Evolutionary conservation across 441 rosid genomes (phyloP), one percentile per base, ranked within the genome.

Genomic region (Populus trichocarpa): DNA sequence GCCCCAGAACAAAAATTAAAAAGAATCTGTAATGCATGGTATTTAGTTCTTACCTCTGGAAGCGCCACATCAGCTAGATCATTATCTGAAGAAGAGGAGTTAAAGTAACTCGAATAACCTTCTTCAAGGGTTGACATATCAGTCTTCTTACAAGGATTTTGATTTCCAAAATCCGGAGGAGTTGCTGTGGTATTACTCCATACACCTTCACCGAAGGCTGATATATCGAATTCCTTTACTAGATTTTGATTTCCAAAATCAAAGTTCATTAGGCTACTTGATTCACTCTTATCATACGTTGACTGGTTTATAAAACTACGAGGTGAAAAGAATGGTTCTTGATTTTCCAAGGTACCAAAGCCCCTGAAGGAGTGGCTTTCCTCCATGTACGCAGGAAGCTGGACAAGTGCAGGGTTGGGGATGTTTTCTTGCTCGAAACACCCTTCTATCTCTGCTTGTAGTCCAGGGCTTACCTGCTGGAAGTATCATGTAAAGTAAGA

Each of bases 231-330:
- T 1, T 22, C 66, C 14, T 61, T 61, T 1, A 3, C 13, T 22
- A 0, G 66, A 61, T 3, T 61, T 28, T 30, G 22, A 2, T 40
- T 38, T 8, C 0, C 5, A 23, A 22, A 40, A 9, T 10, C 38
- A 4, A 33, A 20, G 28, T 18, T 0, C 6, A 25, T 9, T 3
- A 9, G 36, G 20, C 64, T 2, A 74, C 30, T 3, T 2, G 20
- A 10, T 38, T 74, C 70, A 66, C n/a, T 57, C 8, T 38, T 1
- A 12, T n/a, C 25, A 53, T 25, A 25, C 7, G 69, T n/a, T 63
- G 74, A 36, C 0, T 50, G 35, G 38, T 77, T 65, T 66, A 42
- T 70, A 77, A 40, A n/a, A 35, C 71, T 65, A 36, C n/a, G 40
- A 10, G 11, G 20, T 30, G 23, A 20, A 18, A 9, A 50, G 2